A percentile compares a stretch with the other conserved stretches of the same genome.
Conservation (phyloP, 1,284 basidiomycete species). For the Microbotryomycetes sp. region DNA sequence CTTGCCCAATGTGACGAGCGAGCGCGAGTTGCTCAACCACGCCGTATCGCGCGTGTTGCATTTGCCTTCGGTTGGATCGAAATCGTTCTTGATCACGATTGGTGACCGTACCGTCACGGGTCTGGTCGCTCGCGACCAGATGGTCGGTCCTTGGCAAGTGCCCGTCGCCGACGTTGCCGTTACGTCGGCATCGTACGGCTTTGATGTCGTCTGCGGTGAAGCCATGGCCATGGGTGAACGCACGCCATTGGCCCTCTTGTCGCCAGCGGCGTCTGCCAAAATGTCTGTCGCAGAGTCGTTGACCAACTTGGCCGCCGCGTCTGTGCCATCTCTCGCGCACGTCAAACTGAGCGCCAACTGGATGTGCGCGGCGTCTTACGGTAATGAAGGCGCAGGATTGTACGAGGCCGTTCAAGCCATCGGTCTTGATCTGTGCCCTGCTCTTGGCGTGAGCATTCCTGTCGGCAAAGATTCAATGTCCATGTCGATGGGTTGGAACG, state of each 20-base stretch:
- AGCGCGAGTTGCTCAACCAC: conserved; percentile 45
- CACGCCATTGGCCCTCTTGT: conserved; percentile 82
- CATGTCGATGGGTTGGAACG: conserved; percentile 94
- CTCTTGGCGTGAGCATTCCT: conserved; percentile 85
- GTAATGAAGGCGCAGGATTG: conserved; percentile 80
- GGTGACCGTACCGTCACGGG: conserved; percentile 93
- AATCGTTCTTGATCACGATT: conserved; percentile 97
- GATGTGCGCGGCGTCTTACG: conserved; percentile 93
- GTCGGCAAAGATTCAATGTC: conserved; percentile 99
- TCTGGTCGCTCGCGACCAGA: conserved; percentile 91
- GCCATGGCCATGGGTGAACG: conserved; percentile 98
- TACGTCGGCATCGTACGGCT: conserved; percentile 89
- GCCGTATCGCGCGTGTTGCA: conserved; percentile 77
- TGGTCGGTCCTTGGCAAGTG: conserved; percentile 98
- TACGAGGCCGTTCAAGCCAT: conserved; percentile 91
- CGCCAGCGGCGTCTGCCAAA: conserved; percentile 79
- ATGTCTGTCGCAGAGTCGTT: conserved; percentile 95
- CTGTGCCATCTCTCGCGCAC: conserved; percentile 59
- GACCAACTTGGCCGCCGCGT: conserved; percentile 81
- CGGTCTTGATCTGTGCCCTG: conserved; percentile 91
- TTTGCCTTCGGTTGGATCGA: conserved; percentile 87
- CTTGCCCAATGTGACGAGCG: conserved; percentile 46
- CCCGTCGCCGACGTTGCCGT: conserved; percentile 97
- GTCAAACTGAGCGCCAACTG: conserved; percentile 98
- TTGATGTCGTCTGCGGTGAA: conserved; percentile 71